Base-by-base conservation (phyloP, 139 green algal genomes). In the Tetradesmus lagerheimii region DNA sequence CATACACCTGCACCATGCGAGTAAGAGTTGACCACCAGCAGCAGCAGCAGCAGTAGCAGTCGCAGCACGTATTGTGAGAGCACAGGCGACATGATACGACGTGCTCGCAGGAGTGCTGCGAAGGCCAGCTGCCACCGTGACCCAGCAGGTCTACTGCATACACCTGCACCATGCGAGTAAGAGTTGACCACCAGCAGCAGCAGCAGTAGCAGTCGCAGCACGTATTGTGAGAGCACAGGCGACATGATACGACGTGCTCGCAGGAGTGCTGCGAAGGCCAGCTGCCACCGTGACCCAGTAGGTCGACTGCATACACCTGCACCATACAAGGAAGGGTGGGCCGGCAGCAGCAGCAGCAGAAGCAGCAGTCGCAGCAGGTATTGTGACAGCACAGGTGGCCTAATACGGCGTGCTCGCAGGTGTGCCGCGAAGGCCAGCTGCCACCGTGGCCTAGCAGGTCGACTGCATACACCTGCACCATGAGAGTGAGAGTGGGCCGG, bases 81-180 rank as follows among this genome's bases (percentile, higher is more conserved):
- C n/a, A n/a, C n/a, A n/a, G n/a, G n/a, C n/a, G n/a, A n/a, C n/a
- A n/a, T n/a, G n/a, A n/a, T n/a, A n/a, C n/a, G n/a, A n/a, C n/a
- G n/a, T 18, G 71, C 16, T 12, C 9, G 4, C 74, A 83, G 15
- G 11, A 14, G 1, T 37, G 39, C 79, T 87, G 27, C 31, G 81
- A 71, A 14, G 91, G 89, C 93, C 88, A 93, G 57, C 80, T 91
- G 47, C 34, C 34, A 76, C 94, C 94, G 79, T 95, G 93, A 0
- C 94, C 94, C 53, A 94, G 35, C 16, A 95, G 67, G 82, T 96
- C 94, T 6, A 95, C 34, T 18, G 94, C 90, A 75, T 89, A 96
- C 31, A 91, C 80, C 37, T 85, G 50, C 27, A 67, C 1, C n/a
- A 50, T 15, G 43, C 43, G 43, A 50, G 43, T 50, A 50, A 50